phyloP scores from a whole-genome alignment of 1,284 basidiomycete genomes.

The Pseudozyma sp. region DNA sequence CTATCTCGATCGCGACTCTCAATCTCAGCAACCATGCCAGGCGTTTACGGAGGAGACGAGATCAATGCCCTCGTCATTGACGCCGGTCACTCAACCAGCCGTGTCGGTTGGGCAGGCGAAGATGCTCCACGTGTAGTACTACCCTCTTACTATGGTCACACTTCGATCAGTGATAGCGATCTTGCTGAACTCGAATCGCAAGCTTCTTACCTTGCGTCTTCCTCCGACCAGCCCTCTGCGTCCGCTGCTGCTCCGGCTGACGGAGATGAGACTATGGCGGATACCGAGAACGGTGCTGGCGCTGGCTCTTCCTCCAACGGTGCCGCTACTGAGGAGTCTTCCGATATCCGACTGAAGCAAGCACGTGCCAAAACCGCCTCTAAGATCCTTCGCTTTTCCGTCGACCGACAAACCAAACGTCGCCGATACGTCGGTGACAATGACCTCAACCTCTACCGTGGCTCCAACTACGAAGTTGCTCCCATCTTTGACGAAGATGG shows the following conservation, averaged over 20 bases:
- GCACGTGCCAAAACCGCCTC: slow-evolving; percentile 36
- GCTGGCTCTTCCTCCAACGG: slow-evolving; percentile 4
- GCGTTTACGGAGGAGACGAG: slow-evolving; percentile 75
- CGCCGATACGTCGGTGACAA: slow-evolving; percentile 82
- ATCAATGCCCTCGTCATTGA: slow-evolving; percentile 96
- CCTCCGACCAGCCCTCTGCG: slow-evolving; percentile 4
- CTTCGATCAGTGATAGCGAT: slow-evolving; percentile 69
- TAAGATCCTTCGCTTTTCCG: slow-evolving; percentile 38
- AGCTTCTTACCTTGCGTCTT: slow-evolving; percentile 29
- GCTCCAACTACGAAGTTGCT: slow-evolving; percentile 81
- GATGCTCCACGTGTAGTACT: slow-evolving; percentile 93
- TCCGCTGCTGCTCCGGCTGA: slow-evolving; percentile 23
- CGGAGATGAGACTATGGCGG: slow-evolving; percentile 34
- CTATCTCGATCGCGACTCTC: neutral
- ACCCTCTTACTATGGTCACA: slow-evolving; percentile 88
- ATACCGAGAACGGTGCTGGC: slow-evolving; percentile 17
- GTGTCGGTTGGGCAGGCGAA: slow-evolving; percentile 92
- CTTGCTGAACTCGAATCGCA: slow-evolving; percentile 41
- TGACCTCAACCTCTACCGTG: slow-evolving; percentile 90
- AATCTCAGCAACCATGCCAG: slow-evolving; percentile 54
- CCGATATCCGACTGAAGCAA: slow-evolving; percentile 40
- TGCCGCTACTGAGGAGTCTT: slow-evolving; percentile 26
- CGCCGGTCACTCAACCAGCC: slow-evolving; percentile 87
- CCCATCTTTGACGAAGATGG: slow-evolving; percentile 84
- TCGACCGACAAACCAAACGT: slow-evolving; percentile 73